Evolutionary conservation across 768 basidiomycete genomes (phyloP), one percentile per base, ranked within the genome.

Genomic region (Chalciporus pseudorubinellus): DNA sequence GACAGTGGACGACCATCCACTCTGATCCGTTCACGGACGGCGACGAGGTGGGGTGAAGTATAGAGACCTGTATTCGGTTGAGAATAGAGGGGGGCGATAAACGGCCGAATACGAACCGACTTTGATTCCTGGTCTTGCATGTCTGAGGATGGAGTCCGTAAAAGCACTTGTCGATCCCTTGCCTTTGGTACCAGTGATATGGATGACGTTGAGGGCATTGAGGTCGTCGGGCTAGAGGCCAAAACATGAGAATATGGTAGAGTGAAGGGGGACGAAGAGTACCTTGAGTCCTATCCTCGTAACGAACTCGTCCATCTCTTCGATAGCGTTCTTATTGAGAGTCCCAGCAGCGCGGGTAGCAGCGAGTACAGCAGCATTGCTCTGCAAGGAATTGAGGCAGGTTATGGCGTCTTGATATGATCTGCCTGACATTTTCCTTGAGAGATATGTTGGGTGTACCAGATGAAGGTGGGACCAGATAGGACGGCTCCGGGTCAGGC

Each of bases 121-220:
- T 75, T 85, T 94, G 76, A 86, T 90, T 2, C 77, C 71, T 7
- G 94, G 87, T 57, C 72, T 79, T n/a, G 78, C 70, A 52, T 80
- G 77, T n/a, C 91, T 81, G 44, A 98, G 74, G 47, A 98, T 85
- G 10, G 89, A 90, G 60, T 93, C 88, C 4, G 83, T 81, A 62
- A 98, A 98, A 8, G 97, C 95, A 57, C 90, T 92, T 1, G 97
- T 94, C 3, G 95, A 98, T 7, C 95, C 95, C 68, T 99, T 99
- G 29, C 95, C 95, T 72, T 99, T 99, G 4, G 97, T 98, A 4
- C 95, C 95, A 9, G 95, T 95, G 58, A 99, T 84, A 74, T 99
- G 95, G 42, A 98, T 82, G 51, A 95, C 92, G 68, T 98, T 95
- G 48, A 99, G 75, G 20, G 73, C 71, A 65, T 98, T 94, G 39